Evolutionary conservation across 2,329 filamentous ascomycete species (phyloP), one percentile per base, ranked within the genome.

Genomic region (Fusarium drepaniforme): DNA sequence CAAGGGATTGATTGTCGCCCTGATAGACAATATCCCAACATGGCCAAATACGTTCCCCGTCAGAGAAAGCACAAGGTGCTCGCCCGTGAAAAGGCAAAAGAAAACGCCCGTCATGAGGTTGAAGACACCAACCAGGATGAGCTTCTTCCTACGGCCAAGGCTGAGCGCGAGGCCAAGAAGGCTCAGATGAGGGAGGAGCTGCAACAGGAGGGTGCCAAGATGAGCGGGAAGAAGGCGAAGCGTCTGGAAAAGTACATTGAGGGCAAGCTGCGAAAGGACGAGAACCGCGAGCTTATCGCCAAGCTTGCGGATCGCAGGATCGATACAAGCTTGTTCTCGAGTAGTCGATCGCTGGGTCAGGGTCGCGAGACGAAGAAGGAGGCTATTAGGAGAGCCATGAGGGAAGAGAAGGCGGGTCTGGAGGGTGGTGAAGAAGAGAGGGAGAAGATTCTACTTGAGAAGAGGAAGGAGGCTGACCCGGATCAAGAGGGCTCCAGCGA

Each of bases 211-310:
- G 88, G 86, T 2, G 78, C 81, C 53, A 91, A 91, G 78, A 86
- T 92, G 80, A 91, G 86, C 78, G 86, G 89, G 70, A 92, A 93
- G 80, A 93, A 93, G 81, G 89, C 90, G 8, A 92, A 93, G 83
- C 87, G 91, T 2, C 80, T 93, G 44, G 91, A 92, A 73, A 93
- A 93, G 79, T 93, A 92, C 80, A 91, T 93, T 75, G 96, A 98
- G 79, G 97, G 90, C 68, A 99, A 99, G 88, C 87, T 99, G 56
- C 94, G 92, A 83, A 98, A 97, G 83, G 97, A 99, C 81, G 96
- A 98, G 83, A 97, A 94, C 79, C 88, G 94, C 33, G 93, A 92
- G 67, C 86, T 99, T 35, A 88, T 98, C 77, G 93, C 94, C 80
- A 96, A 97, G 81, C 88, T 99, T 30, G 94, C 94, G 21, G 88